Percentiles rank a stretch among this genome's conserved stretches.
Conservation (phyloP, 2,329 filamentous ascomycete species). For the Pseudonectria foliicola region DNA sequence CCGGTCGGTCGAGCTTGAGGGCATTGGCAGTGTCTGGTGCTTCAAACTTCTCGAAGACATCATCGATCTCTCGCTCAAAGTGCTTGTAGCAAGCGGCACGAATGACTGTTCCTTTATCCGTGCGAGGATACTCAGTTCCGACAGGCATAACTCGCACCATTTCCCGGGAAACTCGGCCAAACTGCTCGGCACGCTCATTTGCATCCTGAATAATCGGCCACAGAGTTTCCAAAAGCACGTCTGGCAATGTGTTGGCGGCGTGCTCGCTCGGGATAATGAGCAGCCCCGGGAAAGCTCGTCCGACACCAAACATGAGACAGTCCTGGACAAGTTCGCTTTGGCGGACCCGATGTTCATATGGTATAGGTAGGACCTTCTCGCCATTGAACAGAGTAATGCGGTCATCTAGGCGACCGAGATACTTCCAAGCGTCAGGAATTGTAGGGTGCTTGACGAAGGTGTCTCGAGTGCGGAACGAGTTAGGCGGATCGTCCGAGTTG, state of each 20-base stretch:
- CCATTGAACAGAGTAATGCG: slow-evolving; percentile 39
- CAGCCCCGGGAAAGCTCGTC: slow-evolving; percentile 44
- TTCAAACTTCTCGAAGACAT: slow-evolving; percentile 24
- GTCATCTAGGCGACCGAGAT: slow-evolving; percentile 38
- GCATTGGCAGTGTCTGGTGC: slow-evolving; percentile 2
- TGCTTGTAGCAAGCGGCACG: slow-evolving; percentile 39
- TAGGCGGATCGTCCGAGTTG: slow-evolving; percentile 31
- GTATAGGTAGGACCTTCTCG: slow-evolving; percentile 40
- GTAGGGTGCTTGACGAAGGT: slow-evolving; percentile 36
- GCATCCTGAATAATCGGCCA: slow-evolving; percentile 44
- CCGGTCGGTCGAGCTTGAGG: slow-evolving; percentile 4
- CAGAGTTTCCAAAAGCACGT: slow-evolving; percentile 40
- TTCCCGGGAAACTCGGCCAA: slow-evolving; percentile 44
- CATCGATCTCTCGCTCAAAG: slow-evolving; percentile 38
- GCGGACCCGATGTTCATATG: slow-evolving; percentile 46
- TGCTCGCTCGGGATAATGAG: slow-evolving; percentile 45
- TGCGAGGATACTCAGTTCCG: slow-evolving; percentile 38
- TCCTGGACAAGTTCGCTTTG: slow-evolving; percentile 47
- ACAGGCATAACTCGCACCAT: slow-evolving; percentile 42
- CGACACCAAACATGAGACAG: slow-evolving; percentile 50
- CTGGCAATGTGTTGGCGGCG: slow-evolving; percentile 31
- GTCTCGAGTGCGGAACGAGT: slow-evolving; percentile 38
- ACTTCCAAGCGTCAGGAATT: slow-evolving; percentile 37
- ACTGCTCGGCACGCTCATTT: slow-evolving; percentile 43
- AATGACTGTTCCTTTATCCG: slow-evolving; percentile 50